Evolutionary conservation across 2,329 filamentous ascomycete genomes (phyloP).

Genomic region (Botrytis galanthina): DNA sequence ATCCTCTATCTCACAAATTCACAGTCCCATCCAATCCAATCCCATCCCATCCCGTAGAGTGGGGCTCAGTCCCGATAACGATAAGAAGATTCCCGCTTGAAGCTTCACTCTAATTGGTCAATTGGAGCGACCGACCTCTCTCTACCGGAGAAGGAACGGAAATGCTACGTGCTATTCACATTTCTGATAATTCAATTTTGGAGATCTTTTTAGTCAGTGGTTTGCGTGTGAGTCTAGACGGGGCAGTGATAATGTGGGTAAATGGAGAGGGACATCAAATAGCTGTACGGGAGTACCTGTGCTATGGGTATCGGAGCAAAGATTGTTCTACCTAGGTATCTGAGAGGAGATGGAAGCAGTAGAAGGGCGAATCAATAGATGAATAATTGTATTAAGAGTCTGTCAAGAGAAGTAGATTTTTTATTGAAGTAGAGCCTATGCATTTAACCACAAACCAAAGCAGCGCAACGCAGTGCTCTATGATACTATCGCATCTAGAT

Average conservation of each 20-base stretch:
- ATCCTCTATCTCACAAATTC: no score
- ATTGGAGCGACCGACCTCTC: not conserved
- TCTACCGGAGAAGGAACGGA: conserved; percentile 1
- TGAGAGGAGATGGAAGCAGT: not conserved
- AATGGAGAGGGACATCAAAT: not conserved
- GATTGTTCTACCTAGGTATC: no score
- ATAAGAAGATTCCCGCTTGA: not conserved
- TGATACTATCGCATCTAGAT: conserved; percentile 16
- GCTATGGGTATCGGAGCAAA: not conserved
- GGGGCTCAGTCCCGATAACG: not conserved
- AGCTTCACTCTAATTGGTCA: not conserved
- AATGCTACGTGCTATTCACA: not conserved
- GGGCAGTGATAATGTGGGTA: not conserved
- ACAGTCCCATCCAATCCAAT: no score
- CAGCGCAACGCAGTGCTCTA: conserved; percentile 6
- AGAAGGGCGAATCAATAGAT: not conserved
- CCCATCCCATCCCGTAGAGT: not conserved
- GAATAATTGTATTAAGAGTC: not conserved
- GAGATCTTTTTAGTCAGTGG: not conserved
- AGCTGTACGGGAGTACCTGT: not conserved
- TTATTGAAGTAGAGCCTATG: not conserved
- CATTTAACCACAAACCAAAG: not conserved
- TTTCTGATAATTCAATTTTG: no score
- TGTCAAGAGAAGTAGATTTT: not conserved
- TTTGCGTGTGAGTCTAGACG: not conserved